These are phyloP conservation scores for Lipomyces oligophaga DNA, from an alignment of 805 yeast species.

Conservation along the genomic window DNA sequence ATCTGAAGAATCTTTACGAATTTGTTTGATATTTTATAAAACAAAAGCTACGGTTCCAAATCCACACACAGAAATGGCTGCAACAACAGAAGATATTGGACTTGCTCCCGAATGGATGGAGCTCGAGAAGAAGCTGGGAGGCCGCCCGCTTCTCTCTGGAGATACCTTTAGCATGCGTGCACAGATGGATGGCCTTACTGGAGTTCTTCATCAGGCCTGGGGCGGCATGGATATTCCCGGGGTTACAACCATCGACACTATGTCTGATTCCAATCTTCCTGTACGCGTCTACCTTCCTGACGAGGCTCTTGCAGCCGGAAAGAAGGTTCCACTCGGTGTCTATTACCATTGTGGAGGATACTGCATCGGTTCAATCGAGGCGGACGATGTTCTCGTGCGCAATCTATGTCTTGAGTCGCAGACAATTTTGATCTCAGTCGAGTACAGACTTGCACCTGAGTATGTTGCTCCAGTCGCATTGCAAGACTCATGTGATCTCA, in stretches of 20 bases:
- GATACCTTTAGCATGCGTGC: constrained; percentile 8
- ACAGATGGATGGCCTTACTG: constrained; percentile 7
- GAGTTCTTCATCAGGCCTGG: constrained; percentile 3
- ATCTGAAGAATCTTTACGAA: too few relatives aligned
- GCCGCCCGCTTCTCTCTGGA: constrained; percentile 9
- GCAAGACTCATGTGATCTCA: constrained; percentile 6
- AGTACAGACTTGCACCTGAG: constrained; percentile 17
- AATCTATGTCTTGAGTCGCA: constrained; percentile 10
- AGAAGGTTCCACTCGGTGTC: constrained; percentile 8
- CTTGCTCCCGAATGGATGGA: constrained; percentile 12
- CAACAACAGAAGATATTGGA: constrained; percentile 12
- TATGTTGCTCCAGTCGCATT: constrained; percentile 11
- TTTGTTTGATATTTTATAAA: too few relatives aligned
- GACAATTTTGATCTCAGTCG: constrained; percentile 8
- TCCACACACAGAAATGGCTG: too few relatives aligned
- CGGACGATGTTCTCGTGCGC: constrained; percentile 8
- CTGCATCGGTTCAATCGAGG: constrained; percentile 8
- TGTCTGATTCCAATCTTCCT: constrained; percentile 1
- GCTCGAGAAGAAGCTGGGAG: constrained; percentile 4
- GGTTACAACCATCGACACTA: constrained; percentile 4
- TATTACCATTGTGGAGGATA: constrained; percentile 14
- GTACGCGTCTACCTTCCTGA: constrained; percentile 12
- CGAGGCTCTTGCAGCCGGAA: not conserved
- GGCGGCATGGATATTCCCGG: not conserved
- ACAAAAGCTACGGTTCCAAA: too few relatives aligned